Evolutionary conservation across 1,284 basidiomycete species (phyloP), one percentile per base, ranked within the genome.

Genomic region (Rhodotorula mucilaginosa): DNA sequence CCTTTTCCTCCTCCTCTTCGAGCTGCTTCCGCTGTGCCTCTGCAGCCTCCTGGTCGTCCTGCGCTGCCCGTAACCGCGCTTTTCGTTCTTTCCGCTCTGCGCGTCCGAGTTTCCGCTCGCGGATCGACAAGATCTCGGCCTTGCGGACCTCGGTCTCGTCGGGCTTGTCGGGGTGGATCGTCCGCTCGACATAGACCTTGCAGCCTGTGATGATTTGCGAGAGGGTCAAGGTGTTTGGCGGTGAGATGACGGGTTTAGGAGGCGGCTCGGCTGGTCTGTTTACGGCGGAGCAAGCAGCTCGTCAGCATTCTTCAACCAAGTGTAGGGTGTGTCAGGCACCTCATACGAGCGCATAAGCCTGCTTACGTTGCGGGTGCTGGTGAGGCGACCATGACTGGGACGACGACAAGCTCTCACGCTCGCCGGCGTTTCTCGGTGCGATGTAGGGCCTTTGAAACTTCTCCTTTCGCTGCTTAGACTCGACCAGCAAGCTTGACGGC

Each of bases 121-220:
- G 89, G 69, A 95, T 93, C 59, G 92, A 95, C 21, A 97, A 85
- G 73, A 97, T 90, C 83, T 97, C 94, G 23, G 93, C 95, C 69
- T 93, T 88, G 68, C 94, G 89, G 79, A 96, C 91, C 82, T 96
- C 92, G 58, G 85, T 83, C 77, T 88, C 85, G 52, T 64, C 44
- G 5, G 67, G 64, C 6, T 47, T 34, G 47, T 68, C 70, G 46
- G 52, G 56, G 34, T 89, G 90, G 76, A 89, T 88, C 52, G 89
- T 89, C 77, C 94, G 89, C 67, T 87, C 87, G 75, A 95, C 91
- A 83, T 89, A 93, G 80, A 97, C 87, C 84, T 96, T 96, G 84
- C 93, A 96, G 70, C 94, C 94, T 76, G 93, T 90, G 70, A 88
- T 87, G 75, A 97, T 71, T 19, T 73, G 71, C 16, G 67, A 68